A percentile compares a stretch with the other conserved stretches of the same genome.
These are phyloP conservation scores for Penicillium fimorum DNA, from an alignment of 495 filamentous ascomycete species.

Conservation along the genomic window DNA sequence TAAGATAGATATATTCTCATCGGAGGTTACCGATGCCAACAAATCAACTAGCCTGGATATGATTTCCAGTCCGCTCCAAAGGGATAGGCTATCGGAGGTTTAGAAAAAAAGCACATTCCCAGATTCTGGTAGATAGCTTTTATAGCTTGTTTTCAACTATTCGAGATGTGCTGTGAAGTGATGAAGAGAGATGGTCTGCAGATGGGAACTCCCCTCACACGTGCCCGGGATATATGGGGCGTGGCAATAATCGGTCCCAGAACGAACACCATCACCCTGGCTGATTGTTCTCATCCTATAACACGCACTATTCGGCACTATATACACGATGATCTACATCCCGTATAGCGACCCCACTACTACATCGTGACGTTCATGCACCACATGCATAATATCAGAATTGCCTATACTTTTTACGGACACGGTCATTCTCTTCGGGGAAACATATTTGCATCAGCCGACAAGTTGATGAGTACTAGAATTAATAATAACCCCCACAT, in stretches of 20 bases:
- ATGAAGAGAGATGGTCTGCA: background rate
- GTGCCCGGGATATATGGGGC: background rate
- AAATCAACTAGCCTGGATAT: slow-evolving; percentile 6
- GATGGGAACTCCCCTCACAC: background rate
- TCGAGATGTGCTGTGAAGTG: background rate
- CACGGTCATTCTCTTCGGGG: background rate
- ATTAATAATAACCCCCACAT: background rate
- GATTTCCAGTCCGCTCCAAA: background rate
- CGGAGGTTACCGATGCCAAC: slow-evolving; percentile 19
- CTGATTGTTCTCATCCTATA: background rate
- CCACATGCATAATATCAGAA: slow-evolving; percentile 4
- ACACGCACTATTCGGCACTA: slow-evolving; percentile 1
- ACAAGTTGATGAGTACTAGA: background rate
- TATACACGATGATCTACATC: background rate
- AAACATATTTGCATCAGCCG: background rate
- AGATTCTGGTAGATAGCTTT: background rate
- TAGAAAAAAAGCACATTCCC: background rate
- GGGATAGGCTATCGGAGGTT: background rate
- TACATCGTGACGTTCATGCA: background rate
- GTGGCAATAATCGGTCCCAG: background rate
- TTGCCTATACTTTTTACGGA: background rate
- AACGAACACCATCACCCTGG: background rate
- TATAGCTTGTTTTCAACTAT: background rate
- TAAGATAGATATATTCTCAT: slow-evolving; percentile 20
- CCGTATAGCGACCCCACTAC: background rate